phyloP scores from a whole-genome alignment of 768 basidiomycete genomes.

The Tricholoma bakamatsutake region DNA sequence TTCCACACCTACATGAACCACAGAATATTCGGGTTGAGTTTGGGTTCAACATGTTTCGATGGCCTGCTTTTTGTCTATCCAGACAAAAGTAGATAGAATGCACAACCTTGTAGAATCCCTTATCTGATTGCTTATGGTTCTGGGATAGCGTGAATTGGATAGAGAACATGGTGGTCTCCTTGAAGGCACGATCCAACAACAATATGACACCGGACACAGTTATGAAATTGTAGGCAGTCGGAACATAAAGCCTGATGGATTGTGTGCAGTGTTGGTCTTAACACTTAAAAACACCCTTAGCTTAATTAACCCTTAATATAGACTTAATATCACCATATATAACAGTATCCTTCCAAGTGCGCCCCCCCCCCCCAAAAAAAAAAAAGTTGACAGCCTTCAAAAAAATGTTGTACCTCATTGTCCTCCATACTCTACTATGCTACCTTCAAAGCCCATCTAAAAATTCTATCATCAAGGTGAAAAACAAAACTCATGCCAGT shows the following conservation, averaged over 20 bases:
- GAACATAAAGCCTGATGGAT: not conserved
- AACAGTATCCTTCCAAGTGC: too few relatives aligned
- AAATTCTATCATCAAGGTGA: too few relatives aligned
- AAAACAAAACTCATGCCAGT: too few relatives aligned
- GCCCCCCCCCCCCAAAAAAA: too few relatives aligned
- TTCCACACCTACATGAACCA: conserved; percentile 12
- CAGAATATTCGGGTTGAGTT: conserved; percentile 7
- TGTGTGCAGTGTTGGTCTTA: too few relatives aligned
- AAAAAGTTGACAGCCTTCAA: too few relatives aligned
- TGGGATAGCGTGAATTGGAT: conserved; percentile 13
- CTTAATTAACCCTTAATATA: too few relatives aligned
- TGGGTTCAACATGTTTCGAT: conserved; percentile 5
- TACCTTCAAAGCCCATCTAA: too few relatives aligned
- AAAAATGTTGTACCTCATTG: too few relatives aligned
- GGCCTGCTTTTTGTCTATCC: conserved; percentile 12
- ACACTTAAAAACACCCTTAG: too few relatives aligned
- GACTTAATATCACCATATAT: too few relatives aligned
- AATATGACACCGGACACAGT: not conserved
- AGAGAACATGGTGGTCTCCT: conserved; percentile 8
- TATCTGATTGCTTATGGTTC: conserved; percentile 10
- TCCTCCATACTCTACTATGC: too few relatives aligned
- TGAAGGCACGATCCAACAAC: conserved; percentile 7
- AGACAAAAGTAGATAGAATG: conserved; percentile 12
- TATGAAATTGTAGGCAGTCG: not conserved
- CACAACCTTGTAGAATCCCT: conserved; percentile 10